A percentile compares a stretch with the other conserved stretches of the same genome.
Evolutionary conservation across 345 rosid species (phyloP).

Genomic region (Turritis glabra): DNA sequence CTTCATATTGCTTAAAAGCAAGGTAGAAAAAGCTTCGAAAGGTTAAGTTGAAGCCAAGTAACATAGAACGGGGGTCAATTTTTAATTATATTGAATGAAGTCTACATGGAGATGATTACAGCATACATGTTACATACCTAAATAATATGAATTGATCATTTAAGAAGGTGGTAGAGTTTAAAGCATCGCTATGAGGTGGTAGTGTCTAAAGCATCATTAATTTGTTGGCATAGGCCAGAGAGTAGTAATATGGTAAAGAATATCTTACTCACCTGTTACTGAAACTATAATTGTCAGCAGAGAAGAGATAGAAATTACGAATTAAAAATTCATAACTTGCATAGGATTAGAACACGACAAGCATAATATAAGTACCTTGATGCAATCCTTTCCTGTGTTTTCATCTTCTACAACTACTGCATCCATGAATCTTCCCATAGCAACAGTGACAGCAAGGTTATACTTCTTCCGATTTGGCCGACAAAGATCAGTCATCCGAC

Average conservation of each 20-base stretch:
- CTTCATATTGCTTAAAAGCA: slow-evolving; percentile 1
- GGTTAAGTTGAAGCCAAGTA: slow-evolving; percentile 7
- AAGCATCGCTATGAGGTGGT: slow-evolving; percentile 18
- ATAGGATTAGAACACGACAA: slow-evolving; percentile 28
- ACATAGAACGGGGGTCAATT: slow-evolving; percentile 1
- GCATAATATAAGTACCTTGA: slow-evolving; percentile 61
- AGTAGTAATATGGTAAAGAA: slow-evolving; percentile 13
- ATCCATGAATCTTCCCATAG: slow-evolving; percentile 99
- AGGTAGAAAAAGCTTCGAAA: slow-evolving; percentile 15
- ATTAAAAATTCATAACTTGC: slow-evolving; percentile 15
- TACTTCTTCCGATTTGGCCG: slow-evolving; percentile 90
- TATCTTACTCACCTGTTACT: not conserved
- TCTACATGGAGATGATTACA: slow-evolving; percentile 20
- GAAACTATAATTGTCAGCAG: slow-evolving; percentile 4
- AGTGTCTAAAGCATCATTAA: slow-evolving; percentile 9
- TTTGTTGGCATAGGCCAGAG: slow-evolving; percentile 14
- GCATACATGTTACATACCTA: slow-evolving; percentile 19
- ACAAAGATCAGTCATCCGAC: slow-evolving; percentile 96
- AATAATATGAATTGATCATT: slow-evolving; percentile 8
- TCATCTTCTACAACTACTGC: slow-evolving; percentile 98
- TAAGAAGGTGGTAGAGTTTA: slow-evolving; percentile 13
- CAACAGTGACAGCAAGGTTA: slow-evolving; percentile 97
- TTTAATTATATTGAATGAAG: not conserved
- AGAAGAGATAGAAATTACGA: not conserved
- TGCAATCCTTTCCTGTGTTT: slow-evolving; percentile 92